Conservation (phyloP, 208 protist species). For the Strigomonas culicis region DNA sequence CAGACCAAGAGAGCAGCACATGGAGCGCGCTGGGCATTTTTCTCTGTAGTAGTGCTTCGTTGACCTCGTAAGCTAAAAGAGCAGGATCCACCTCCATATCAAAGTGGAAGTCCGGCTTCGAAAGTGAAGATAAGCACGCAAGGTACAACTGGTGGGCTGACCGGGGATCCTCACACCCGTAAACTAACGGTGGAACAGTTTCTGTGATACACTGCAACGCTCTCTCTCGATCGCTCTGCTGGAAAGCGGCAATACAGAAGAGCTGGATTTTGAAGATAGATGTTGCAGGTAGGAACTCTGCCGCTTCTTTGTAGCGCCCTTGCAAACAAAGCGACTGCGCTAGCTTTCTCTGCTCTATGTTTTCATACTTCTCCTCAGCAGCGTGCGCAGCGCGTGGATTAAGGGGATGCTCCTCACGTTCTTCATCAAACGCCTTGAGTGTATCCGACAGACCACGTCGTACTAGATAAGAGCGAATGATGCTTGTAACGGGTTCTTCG, state of each 20-base stretch:
- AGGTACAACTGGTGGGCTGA: slow-evolving; percentile 31
- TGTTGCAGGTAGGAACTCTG: slow-evolving; percentile 34
- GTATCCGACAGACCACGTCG: slow-evolving; percentile 60
- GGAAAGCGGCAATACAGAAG: slow-evolving; percentile 50
- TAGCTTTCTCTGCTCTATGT: slow-evolving; percentile 27
- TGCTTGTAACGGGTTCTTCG: slow-evolving; percentile 40
- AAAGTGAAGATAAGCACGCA: slow-evolving; percentile 14
- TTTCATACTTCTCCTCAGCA: not conserved
- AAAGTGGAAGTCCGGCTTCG: not conserved
- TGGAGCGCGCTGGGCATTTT: slow-evolving; percentile 45
- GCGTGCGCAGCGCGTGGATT: not conserved
- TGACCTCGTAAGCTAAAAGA: slow-evolving; percentile 51
- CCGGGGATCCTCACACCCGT: slow-evolving; percentile 24
- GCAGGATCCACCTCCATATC: slow-evolving; percentile 1
- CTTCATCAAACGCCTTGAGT: slow-evolving; percentile 41
- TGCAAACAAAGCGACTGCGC: slow-evolving; percentile 59
- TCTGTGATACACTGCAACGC: slow-evolving; percentile 37
- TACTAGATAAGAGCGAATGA: slow-evolving; percentile 66
- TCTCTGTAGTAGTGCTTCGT: slow-evolving; percentile 46
- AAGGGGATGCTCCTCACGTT: slow-evolving; percentile 8
- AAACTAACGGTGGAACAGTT: slow-evolving; percentile 44
- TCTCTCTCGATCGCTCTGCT: slow-evolving; percentile 12
- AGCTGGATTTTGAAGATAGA: slow-evolving; percentile 52
- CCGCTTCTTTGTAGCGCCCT: slow-evolving; percentile 36
- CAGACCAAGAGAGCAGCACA: slow-evolving; percentile 62